Percentiles rank a stretch among this genome's conserved stretches.
phyloP scores from a whole-genome alignment of 192 early-diverging fungal species.

The Diversispora eburnea region DNA sequence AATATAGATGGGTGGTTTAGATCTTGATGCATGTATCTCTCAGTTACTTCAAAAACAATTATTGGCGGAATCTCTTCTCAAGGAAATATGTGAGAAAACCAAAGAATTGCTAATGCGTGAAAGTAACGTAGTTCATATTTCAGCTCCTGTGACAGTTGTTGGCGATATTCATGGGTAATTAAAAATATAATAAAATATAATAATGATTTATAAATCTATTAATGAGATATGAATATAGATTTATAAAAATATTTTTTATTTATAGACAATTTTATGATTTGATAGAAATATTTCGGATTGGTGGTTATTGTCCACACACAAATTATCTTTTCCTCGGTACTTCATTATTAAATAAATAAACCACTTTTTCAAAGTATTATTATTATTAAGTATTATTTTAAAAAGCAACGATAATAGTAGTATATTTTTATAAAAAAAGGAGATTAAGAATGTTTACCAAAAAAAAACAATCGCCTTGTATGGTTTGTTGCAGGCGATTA shows the following conservation, averaged over 20 bases:
- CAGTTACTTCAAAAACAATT: slow-evolving; percentile 71
- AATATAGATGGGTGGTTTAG: slow-evolving; percentile 36
- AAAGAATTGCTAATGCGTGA: slow-evolving; percentile 79
- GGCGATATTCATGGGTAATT: slow-evolving; percentile 22
- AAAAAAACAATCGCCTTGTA: slow-evolving; percentile 19
- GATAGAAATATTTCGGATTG: slow-evolving; percentile 83
- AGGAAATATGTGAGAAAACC: slow-evolving; percentile 75
- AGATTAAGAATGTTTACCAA: slow-evolving; percentile 4
- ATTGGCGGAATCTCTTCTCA: slow-evolving; percentile 67
- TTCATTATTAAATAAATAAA: background rate
- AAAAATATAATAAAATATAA: background rate
- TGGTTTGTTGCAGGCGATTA: slow-evolving; percentile 63
- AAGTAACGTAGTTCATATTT: slow-evolving; percentile 80
- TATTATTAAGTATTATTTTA: too few species aligned
- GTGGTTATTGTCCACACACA: slow-evolving; percentile 74
- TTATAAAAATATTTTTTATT: background rate
- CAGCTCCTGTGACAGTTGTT: slow-evolving; percentile 79
- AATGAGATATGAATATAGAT: too few species aligned
- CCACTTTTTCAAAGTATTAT: too few species aligned
- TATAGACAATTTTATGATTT: slow-evolving; percentile 82
- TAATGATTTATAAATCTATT: background rate
- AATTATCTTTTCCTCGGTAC: slow-evolving; percentile 83
- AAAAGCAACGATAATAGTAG: too few species aligned
- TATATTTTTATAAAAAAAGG: background rate
- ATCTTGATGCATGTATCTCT: slow-evolving; percentile 80